Base-by-base conservation (phyloP, 805 yeast genomes). In the Ogataea haglerorum region DNA sequence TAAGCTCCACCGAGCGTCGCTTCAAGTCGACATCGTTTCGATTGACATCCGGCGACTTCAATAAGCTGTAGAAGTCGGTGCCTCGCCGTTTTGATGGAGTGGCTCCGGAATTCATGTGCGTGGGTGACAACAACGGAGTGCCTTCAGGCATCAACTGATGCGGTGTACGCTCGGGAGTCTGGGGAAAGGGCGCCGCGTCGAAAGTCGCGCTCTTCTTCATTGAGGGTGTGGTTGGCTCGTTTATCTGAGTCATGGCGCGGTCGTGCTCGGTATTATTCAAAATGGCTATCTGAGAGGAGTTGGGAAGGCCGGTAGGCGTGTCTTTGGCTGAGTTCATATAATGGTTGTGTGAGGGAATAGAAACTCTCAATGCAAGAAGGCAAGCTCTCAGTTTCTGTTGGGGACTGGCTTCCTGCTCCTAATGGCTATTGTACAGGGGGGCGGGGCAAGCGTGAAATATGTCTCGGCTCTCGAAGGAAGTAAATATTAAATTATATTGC, bases 111-210 rank as follows among this genome's bases (percentile, higher is more conserved):
- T 43, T 29, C 28, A 42, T 15, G n/a, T 47, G 50, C n/a, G 63
- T 53, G 3, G 68, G 67, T 2, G 68, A 63, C 26, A 56, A 38
- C 33, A 64, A 46, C 2, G 67, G 67, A 1, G 67, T 62, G 12
- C 53, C 60, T 18, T 62, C 65, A 5, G 52, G 48, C 29, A 45
- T 49, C 31, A 46, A 46, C 40, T 46, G 53, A 36, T 43, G 57
- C 24, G 63, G 62, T 6, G 60, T 51, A 22, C 58, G 49, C 28
- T 59, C 62, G 7, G 64, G 65, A 6, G 65, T 57, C 34, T 50
- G 52, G 7, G 63, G 60, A 17, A 52, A 44, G 26, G 44, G 54
- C 32, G 30, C 56, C 31, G 45, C 22, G 19, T 51, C 54, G 27
- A 53, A 53, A 6, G 49, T 37, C 0, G 53, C 32, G 15, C 33